Evolutionary conservation across 202 grass and related monocot species (phyloP).

Genomic region (Dendrocalamus latiflorus): DNA sequence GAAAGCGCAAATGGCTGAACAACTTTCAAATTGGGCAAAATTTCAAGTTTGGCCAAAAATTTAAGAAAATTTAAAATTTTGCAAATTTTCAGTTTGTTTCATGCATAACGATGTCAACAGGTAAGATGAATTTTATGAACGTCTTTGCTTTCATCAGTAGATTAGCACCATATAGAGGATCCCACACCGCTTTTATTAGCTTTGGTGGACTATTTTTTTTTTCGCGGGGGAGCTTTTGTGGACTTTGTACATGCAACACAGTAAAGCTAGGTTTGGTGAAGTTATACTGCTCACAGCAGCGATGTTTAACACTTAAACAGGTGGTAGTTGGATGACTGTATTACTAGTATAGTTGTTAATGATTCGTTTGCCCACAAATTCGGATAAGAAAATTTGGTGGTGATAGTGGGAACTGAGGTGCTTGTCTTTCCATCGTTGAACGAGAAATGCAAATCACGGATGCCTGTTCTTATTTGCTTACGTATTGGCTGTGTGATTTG

Average conservation of each 20-base stretch:
- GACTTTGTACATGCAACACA: neutral
- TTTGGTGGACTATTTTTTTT: neutral
- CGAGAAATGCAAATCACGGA: neutral
- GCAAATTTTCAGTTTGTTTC: no score
- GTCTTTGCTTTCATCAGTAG: neutral
- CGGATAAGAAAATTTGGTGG: conserved; percentile 27
- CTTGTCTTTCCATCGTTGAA: conserved; percentile 33
- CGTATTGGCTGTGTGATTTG: conserved; percentile 18
- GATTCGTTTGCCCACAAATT: conserved; percentile 14
- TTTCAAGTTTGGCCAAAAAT: no score
- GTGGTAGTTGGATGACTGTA: neutral
- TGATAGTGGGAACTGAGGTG: conserved; percentile 30
- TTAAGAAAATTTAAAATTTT: no score
- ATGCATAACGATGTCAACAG: neutral
- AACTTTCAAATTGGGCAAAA: no score
- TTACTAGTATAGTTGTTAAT: neutral
- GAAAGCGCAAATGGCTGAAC: no score
- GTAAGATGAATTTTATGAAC: neutral
- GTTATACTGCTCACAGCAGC: neutral
- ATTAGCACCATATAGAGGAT: neutral
- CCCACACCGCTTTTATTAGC: neutral
- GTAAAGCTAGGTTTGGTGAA: conserved; percentile 22
- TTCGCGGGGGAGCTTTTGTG: neutral
- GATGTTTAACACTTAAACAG: neutral
- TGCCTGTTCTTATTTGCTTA: conserved; percentile 34